Conservation (phyloP, 768 basidiomycete genomes). For the Lactifluus volemus region DNA sequence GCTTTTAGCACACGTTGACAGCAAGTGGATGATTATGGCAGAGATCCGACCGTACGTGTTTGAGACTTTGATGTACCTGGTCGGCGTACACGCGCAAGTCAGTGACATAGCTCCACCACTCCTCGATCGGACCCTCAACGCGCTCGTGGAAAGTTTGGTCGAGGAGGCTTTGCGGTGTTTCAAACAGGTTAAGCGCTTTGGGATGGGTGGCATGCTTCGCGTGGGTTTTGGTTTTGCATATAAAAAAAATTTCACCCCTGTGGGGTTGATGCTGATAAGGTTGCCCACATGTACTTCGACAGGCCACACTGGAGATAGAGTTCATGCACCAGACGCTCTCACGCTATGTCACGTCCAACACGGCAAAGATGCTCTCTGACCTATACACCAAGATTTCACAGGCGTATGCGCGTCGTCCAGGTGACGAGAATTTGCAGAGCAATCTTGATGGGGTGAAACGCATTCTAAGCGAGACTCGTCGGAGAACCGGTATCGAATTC, state of each 20-base stretch:
- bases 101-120: constrained; percentile 70
- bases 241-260: no score
- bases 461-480: constrained; percentile 77
- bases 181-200: constrained; percentile 82
- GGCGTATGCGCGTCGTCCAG: constrained; percentile 78
- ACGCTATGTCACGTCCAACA: constrained; percentile 73
- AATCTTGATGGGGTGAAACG: constrained; percentile 89
- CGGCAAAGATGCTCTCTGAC: constrained; percentile 80
- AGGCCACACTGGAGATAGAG: constrained; percentile 98
- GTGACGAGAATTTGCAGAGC: constrained; percentile 77
- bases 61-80: constrained; percentile 78
- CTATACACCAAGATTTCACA: constrained; percentile 93
- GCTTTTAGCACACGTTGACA: not conserved
- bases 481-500: constrained; percentile 91
- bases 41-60: constrained; percentile 96
- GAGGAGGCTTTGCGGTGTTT: constrained; percentile 80
- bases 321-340: constrained; percentile 96
- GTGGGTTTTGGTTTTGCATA: constrained; percentile 47
- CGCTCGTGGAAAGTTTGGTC: constrained; percentile 76
- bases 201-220: constrained; percentile 97
- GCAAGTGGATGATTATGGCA: constrained; percentile 24
- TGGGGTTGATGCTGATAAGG: not conserved
- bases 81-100: constrained; percentile 88
- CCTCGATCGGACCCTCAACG: constrained; percentile 71
- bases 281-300: not conserved